Conservation (phyloP, 2,329 filamentous ascomycete genomes). For the Colletotrichum plurivorum region DNA sequence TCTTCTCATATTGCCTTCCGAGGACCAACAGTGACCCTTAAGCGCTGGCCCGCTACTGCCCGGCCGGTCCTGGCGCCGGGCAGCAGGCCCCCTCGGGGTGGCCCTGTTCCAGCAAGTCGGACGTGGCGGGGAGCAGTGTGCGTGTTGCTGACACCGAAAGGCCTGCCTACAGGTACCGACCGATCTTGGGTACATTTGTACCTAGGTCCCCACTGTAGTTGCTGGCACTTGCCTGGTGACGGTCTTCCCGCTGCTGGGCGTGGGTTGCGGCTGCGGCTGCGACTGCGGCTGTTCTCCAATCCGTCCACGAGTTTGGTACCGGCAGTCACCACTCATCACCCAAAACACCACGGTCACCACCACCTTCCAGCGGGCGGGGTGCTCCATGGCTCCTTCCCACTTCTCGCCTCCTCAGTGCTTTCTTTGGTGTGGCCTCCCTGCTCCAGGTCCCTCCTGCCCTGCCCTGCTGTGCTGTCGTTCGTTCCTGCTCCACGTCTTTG, state of each 20-base stretch:
- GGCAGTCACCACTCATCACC: neutral
- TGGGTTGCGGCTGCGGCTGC: too few species aligned
- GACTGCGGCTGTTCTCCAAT: neutral
- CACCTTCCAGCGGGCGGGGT: too few species aligned
- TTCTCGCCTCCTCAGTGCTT: neutral
- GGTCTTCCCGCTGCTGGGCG: neutral
- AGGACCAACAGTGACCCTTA: neutral
- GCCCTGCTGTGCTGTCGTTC: conserved; percentile 11
- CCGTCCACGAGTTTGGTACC: conserved; percentile 1
- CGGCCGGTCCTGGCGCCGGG: conserved; percentile 31
- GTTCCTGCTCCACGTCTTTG: conserved; percentile 23
- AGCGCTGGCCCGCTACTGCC: conserved; percentile 24
- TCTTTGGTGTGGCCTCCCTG: neutral
- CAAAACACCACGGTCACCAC: too few species aligned
- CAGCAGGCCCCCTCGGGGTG: conserved; percentile 10
- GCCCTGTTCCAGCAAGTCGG: conserved; percentile 26
- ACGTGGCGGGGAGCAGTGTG: conserved; percentile 6
- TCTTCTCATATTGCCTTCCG: neutral
- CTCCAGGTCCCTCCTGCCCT: neutral
- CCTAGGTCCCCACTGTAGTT: too few species aligned
- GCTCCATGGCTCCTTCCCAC: neutral
- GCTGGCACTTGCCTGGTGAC: neutral
- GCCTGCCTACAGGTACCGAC: neutral
- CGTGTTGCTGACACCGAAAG: conserved; percentile 1
- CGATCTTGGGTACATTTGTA: too few species aligned